Percentiles rank a stretch among this genome's conserved stretches.
These are phyloP conservation scores for Coniochaeta sp. DNA, from an alignment of 2,329 filamentous ascomycete species.

Conservation along the genomic window DNA sequence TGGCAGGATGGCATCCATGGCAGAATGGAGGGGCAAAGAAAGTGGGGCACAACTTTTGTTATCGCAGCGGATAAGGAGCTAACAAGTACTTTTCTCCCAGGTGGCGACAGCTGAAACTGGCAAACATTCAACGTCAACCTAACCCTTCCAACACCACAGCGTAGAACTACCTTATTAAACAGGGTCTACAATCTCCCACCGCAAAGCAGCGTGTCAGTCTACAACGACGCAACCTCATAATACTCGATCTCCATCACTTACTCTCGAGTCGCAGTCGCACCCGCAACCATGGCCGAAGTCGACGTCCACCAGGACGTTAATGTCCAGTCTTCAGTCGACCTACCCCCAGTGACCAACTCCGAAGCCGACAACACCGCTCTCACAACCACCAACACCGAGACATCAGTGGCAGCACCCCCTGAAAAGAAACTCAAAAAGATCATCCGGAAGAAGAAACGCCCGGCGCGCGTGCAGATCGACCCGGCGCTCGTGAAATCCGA, in stretches of 20 bases:
- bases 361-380: conserved; percentile 23
- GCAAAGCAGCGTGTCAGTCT: background rate
- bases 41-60: background rate
- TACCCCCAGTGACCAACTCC: conserved; percentile 9
- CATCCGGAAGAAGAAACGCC: conserved; percentile 81
- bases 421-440: conserved; percentile 78
- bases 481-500: conserved; percentile 74
- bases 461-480: conserved; percentile 86
- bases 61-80: background rate
- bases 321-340: conserved; percentile 3
- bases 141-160: background rate
- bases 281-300: conserved; percentile 16
- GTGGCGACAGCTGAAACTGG: background rate
- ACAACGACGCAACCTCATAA: background rate
- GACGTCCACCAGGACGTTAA: conserved; percentile 9
- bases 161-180: background rate
- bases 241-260: too few relatives aligned
- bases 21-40: background rate
- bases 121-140: background rate
- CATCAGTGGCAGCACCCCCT: conserved; percentile 31
- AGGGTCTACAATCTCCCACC: background rate
- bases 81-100: background rate
- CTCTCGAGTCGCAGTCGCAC: background rate
- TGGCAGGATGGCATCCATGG: background rate
- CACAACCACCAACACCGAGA: conserved; percentile 29